These are phyloP conservation scores for Skeletonema marinoi DNA, from an alignment of 108 stramenopile species.

Conservation along the genomic window DNA sequence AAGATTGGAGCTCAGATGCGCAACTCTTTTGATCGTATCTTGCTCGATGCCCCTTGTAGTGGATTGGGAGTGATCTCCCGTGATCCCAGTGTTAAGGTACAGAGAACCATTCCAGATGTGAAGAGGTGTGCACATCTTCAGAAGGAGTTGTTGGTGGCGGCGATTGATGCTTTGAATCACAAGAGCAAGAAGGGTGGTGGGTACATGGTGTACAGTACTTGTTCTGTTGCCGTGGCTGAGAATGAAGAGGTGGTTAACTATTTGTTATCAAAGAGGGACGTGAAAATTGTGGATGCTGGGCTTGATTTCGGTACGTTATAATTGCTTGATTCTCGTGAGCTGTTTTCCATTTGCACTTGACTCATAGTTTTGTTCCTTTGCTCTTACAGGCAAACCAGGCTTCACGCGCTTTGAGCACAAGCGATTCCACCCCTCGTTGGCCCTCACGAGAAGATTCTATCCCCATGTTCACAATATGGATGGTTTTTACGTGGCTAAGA, in stretches of 20 bases:
- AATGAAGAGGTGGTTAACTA: constrained; percentile 99
- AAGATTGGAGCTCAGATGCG: constrained; percentile 84
- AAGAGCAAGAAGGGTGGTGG: constrained; percentile 93
- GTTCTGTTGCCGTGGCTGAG: constrained; percentile 95
- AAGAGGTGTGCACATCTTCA: constrained; percentile 92
- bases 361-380: not conserved
- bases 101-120: constrained; percentile 93
- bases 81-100: constrained; percentile 97
- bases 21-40: constrained; percentile 93
- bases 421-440: constrained; percentile 96
- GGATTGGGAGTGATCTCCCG: constrained; percentile 98
- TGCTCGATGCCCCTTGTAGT: constrained; percentile 98
- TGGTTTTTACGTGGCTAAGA: constrained; percentile 98
- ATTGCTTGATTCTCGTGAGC: not conserved
- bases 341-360: not conserved
- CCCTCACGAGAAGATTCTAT: constrained; percentile 94
- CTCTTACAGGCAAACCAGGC: constrained; percentile 79
- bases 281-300: constrained; percentile 92
- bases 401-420: constrained; percentile 94
- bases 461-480: constrained; percentile 99
- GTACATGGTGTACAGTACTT: constrained; percentile 98
- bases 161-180: constrained; percentile 94
- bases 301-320: constrained; percentile 84
- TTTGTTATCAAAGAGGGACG: constrained; percentile 92
- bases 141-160: constrained; percentile 96